Evolutionary conservation across 176 grass and related monocot species (phyloP).

Genomic region (Cenchrus purpureus): DNA sequence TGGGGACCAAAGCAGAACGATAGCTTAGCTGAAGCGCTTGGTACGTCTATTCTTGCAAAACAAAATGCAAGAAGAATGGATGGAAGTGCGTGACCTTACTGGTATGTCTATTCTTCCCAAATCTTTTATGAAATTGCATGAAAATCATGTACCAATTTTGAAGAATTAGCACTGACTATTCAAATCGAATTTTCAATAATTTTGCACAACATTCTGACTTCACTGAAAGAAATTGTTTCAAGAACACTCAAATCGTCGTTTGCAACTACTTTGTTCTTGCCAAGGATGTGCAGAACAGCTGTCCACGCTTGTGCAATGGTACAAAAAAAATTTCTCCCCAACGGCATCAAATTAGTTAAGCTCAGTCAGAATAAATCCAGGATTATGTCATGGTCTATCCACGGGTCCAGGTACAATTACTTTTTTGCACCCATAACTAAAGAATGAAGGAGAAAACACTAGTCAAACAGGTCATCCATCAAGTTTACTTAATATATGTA

Average conservation of each 20-base stretch:
- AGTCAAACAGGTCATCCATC: conserved; percentile 43
- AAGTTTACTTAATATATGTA: background rate
- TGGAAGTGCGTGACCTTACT: too few species aligned
- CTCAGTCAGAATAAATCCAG: conserved; percentile 40
- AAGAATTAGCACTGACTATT: background rate
- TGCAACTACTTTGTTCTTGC: conserved; percentile 21
- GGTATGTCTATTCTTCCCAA: too few species aligned
- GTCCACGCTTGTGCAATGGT: background rate
- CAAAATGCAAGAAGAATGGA: too few species aligned
- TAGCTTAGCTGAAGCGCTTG: too few species aligned
- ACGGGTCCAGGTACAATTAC: conserved; percentile 43
- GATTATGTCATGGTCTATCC: conserved; percentile 46
- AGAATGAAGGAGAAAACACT: conserved; percentile 31
- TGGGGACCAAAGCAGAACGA: background rate
- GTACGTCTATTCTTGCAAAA: too few species aligned
- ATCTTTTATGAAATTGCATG: too few species aligned
- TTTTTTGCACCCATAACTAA: conserved; percentile 25
- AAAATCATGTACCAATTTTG: background rate
- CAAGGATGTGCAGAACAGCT: conserved; percentile 17
- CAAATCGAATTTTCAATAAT: background rate
- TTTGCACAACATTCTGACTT: background rate
- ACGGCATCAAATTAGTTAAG: conserved; percentile 27
- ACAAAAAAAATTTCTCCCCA: background rate
- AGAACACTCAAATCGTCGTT: background rate
- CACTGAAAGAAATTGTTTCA: background rate